Evolutionary conservation across 805 yeast species (phyloP).

Genomic region (Candida namnaoensis): DNA sequence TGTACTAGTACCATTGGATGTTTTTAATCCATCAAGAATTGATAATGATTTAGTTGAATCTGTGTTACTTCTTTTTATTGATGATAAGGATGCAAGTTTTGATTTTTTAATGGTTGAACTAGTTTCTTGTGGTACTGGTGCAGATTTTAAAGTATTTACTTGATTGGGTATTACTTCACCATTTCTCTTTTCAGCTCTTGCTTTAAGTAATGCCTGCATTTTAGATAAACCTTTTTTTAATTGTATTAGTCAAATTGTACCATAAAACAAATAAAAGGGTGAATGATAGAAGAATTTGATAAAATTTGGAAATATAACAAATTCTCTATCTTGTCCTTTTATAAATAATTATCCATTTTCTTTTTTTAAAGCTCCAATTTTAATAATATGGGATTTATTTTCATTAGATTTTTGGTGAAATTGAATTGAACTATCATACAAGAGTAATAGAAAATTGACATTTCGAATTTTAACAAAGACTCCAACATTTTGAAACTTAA

Average conservation of each 20-base stretch:
- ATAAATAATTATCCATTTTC: too few species aligned
- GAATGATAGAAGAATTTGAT: too few species aligned
- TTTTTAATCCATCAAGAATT: neutral
- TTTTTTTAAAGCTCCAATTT: too few species aligned
- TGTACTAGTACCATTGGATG: neutral
- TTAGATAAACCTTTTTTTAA: constrained; percentile 8
- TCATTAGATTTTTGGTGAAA: too few species aligned
- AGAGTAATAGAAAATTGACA: neutral
- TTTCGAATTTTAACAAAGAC: neutral
- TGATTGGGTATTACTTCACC: neutral
- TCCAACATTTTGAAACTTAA: neutral
- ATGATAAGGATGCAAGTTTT: neutral
- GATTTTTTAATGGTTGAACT: neutral
- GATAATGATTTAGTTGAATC: neutral
- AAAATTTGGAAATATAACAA: too few species aligned
- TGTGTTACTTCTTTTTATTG: neutral
- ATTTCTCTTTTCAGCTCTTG: constrained; percentile 10
- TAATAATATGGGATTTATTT: too few species aligned
- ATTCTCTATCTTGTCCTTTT: too few species aligned
- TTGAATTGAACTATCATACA: too few species aligned
- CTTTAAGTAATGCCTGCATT: constrained; percentile 14
- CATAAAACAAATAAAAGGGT: too few species aligned
- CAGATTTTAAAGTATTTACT: neutral
- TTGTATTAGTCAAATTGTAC: neutral
- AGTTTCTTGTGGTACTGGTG: too few species aligned